These are phyloP conservation scores for Pseudofabraea citricarpa DNA, from an alignment of 2,329 filamentous ascomycete genomes.

Conservation along the genomic window DNA sequence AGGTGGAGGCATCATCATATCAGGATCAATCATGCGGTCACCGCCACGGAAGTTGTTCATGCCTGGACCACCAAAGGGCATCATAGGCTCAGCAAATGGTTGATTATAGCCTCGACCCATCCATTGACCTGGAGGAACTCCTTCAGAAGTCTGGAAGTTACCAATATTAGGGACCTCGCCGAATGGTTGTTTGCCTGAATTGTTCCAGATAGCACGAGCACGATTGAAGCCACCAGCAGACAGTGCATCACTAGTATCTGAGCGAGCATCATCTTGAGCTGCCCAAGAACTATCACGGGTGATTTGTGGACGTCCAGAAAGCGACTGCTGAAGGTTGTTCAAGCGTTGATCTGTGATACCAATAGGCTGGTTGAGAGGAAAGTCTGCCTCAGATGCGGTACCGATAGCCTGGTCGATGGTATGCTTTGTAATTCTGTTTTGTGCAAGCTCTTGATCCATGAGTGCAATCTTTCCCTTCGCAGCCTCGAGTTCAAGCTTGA, in stretches of 20 bases:
- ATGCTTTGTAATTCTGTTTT: constrained; percentile 55
- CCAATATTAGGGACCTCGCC: constrained; percentile 9
- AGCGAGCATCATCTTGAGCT: constrained; percentile 46
- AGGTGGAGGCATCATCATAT: constrained; percentile 21
- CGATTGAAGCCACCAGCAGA: constrained; percentile 48
- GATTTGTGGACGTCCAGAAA: constrained; percentile 31
- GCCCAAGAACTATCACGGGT: constrained; percentile 46
- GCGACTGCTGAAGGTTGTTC: constrained; percentile 19
- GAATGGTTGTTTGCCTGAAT: constrained; percentile 35
- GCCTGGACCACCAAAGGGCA: constrained; percentile 19
- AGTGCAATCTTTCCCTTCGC: constrained; percentile 66
- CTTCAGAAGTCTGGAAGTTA: constrained; percentile 20
- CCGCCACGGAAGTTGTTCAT: constrained; percentile 19
- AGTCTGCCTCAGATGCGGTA: constrained; percentile 40
- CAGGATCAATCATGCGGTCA: constrained; percentile 25
- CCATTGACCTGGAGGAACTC: constrained; percentile 41
- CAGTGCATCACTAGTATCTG: constrained; percentile 51
- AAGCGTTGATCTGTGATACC: constrained; percentile 18
- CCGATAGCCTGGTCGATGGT: constrained; percentile 52
- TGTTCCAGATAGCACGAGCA: constrained; percentile 52
- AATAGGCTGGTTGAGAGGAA: constrained; percentile 20
- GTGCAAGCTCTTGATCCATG: constrained; percentile 66
- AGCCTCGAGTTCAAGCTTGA: constrained; percentile 67
- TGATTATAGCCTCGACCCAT: constrained; percentile 31
- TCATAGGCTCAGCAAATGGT: constrained; percentile 22